phyloP scores from a whole-genome alignment of 192 early-diverging fungal genomes.

The Coemansia sp. region DNA sequence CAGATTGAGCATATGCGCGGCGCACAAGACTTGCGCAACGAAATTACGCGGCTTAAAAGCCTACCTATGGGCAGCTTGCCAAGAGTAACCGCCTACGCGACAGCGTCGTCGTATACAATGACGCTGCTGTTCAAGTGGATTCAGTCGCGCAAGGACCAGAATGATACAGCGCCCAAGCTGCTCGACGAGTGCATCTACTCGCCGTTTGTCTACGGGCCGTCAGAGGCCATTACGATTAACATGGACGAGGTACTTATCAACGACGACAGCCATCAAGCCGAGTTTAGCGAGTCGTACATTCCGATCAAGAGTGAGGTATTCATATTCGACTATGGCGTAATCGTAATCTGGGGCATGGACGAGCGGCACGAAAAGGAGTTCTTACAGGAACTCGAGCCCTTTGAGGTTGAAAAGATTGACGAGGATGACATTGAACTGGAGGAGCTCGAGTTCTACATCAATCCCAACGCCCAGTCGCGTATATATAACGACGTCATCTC shows the following conservation, averaged over 20 bases:
- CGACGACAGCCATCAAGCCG: slow-evolving; percentile 10
- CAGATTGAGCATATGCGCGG: slow-evolving; percentile 67
- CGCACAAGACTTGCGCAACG: slow-evolving; percentile 55
- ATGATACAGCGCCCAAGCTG: slow-evolving; percentile 68
- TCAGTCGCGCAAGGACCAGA: slow-evolving; percentile 58
- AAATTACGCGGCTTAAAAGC: slow-evolving; percentile 72
- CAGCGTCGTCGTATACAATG: slow-evolving; percentile 76
- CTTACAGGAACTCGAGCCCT: slow-evolving; percentile 71
- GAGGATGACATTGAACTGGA: slow-evolving; percentile 72
- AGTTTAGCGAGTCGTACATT: slow-evolving; percentile 46
- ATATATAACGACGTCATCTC: slow-evolving; percentile 91
- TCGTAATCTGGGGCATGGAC: slow-evolving; percentile 95
- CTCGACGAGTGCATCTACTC: slow-evolving; percentile 73
- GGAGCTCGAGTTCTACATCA: slow-evolving; percentile 78
- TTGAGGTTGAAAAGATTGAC: slow-evolving; percentile 52
- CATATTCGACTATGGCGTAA: slow-evolving; percentile 91
- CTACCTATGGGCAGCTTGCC: slow-evolving; percentile 71
- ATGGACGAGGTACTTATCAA: slow-evolving; percentile 39
- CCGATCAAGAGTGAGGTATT: slow-evolving; percentile 69
- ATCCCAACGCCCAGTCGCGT: slow-evolving; percentile 58
- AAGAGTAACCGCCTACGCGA: slow-evolving; percentile 82
- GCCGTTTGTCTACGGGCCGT: slow-evolving; percentile 45
- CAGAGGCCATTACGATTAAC: slow-evolving; percentile 39
- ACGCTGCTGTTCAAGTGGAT: slow-evolving; percentile 75
- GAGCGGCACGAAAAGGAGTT: slow-evolving; percentile 76